Conservation (phyloP, 163 green algal species). For the Dunaliella salina region DNA sequence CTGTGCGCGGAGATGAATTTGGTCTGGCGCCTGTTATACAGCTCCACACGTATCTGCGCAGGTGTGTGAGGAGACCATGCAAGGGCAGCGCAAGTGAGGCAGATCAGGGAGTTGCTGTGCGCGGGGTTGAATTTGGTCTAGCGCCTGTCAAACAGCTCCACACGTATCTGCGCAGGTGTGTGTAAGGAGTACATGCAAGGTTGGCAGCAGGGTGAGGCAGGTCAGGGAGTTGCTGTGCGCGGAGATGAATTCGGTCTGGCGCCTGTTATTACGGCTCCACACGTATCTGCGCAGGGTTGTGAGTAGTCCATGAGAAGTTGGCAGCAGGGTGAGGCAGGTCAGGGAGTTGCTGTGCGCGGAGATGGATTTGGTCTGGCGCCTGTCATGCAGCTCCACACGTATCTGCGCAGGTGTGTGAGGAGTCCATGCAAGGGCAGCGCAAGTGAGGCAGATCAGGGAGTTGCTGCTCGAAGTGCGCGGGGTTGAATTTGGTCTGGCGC, state of each 20-base stretch:
- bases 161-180: conserved; percentile 66
- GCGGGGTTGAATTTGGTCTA: conserved; percentile 86
- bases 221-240: conserved; percentile 81
- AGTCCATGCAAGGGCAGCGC: background rate
- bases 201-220: too few relatives aligned
- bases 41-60: conserved; percentile 83
- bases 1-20: conserved; percentile 90
- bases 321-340: conserved; percentile 64
- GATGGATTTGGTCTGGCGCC: conserved; percentile 85
- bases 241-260: conserved; percentile 79
- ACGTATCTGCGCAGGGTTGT: too few relatives aligned
- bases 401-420: conserved; percentile 49
- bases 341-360: conserved; percentile 79
- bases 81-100: conserved; percentile 44
- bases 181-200: background rate
- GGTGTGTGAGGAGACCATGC: background rate
- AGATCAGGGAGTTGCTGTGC: conserved; percentile 76
- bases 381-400: conserved; percentile 90
- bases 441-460: conserved; percentile 67
- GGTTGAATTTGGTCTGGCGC: conserved; percentile 83
- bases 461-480: conserved; percentile 84
- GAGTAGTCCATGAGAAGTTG: background rate
- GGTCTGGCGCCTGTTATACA: conserved; percentile 84
- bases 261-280: conserved; percentile 95
- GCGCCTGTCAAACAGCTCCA: conserved; percentile 90